phyloP scores from a whole-genome alignment of 1,139 yeast species.

The Trichomonascaceae sp. region DNA sequence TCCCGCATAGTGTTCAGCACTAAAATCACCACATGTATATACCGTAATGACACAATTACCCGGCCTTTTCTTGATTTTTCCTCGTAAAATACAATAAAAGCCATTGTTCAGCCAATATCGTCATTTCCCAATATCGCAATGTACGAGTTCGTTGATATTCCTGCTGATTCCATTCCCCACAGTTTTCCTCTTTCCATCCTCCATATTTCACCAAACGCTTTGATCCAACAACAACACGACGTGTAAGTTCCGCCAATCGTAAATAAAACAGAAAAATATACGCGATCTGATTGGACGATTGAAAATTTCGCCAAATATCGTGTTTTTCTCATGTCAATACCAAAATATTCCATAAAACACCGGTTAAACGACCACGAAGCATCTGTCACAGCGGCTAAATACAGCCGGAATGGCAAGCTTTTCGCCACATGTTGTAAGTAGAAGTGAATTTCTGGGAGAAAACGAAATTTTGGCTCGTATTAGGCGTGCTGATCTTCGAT shows the following conservation, averaged over 20 bases:
- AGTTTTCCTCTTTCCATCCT: background rate
- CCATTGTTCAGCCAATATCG: no score
- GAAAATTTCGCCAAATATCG: background rate
- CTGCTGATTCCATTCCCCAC: background rate
- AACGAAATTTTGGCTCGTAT: no score
- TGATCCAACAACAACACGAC: background rate
- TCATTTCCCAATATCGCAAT: no score
- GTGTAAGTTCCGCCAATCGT: background rate
- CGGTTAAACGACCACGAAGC: constrained; percentile 8
- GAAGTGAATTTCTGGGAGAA: background rate
- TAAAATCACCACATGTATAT: no score
- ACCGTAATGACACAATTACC: no score
- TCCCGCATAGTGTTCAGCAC: no score
- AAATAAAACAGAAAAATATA: background rate
- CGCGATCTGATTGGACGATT: background rate
- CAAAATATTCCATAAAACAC: background rate
- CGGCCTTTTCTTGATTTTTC: no score
- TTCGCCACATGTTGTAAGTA: constrained; percentile 50
- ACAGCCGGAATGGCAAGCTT: constrained; percentile 58
- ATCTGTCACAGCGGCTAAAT: constrained; percentile 42
- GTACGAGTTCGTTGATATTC: no score
- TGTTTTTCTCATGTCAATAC: background rate
- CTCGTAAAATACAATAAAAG: no score
- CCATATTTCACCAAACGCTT: background rate
- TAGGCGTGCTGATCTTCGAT: background rate